Evolutionary conservation across 2,329 filamentous ascomycete genomes (phyloP).

Genomic region (Aspergillus oerlinghausenensis): DNA sequence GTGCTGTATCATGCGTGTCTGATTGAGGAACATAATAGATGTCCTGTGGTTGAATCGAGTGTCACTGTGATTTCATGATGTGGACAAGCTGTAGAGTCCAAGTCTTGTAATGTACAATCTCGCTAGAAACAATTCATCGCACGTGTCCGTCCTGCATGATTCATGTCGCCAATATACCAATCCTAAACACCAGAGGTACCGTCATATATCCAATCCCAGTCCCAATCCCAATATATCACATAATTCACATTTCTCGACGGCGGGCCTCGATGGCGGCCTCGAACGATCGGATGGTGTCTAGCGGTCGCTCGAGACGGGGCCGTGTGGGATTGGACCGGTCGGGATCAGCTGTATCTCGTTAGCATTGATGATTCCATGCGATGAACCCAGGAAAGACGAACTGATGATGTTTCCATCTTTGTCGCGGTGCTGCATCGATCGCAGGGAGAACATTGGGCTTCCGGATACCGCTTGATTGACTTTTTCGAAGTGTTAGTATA

Average conservation of each 20-base stretch:
- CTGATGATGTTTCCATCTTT: constrained; percentile 71
- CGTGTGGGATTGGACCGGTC: constrained; percentile 88
- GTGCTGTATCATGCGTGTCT: background rate
- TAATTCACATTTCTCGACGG: constrained; percentile 42
- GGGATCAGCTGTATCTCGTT: constrained; percentile 64
- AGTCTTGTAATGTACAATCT: background rate
- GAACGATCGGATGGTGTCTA: constrained; percentile 88
- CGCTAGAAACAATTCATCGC: background rate
- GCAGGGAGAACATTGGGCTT: constrained; percentile 58
- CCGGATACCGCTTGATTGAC: constrained; percentile 2
- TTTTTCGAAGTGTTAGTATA: background rate
- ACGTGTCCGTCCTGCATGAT: constrained; percentile 2
- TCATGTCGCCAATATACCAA: constrained; percentile 3
- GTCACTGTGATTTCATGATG: background rate
- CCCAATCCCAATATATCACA: constrained; percentile 5
- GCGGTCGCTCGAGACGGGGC: constrained; percentile 77
- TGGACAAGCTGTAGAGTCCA: background rate
- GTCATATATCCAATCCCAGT: background rate
- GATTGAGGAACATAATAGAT: background rate
- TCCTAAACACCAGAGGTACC: constrained; percentile 7
- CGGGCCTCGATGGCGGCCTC: constrained; percentile 77
- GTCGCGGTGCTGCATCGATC: constrained; percentile 72
- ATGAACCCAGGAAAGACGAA: constrained; percentile 35
- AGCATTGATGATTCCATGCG: constrained; percentile 1
- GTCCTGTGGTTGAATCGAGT: background rate